Percentiles rank a stretch among this genome's conserved stretches.
Conservation (phyloP, 306 rosid species). For the Vigna radiata region DNA sequence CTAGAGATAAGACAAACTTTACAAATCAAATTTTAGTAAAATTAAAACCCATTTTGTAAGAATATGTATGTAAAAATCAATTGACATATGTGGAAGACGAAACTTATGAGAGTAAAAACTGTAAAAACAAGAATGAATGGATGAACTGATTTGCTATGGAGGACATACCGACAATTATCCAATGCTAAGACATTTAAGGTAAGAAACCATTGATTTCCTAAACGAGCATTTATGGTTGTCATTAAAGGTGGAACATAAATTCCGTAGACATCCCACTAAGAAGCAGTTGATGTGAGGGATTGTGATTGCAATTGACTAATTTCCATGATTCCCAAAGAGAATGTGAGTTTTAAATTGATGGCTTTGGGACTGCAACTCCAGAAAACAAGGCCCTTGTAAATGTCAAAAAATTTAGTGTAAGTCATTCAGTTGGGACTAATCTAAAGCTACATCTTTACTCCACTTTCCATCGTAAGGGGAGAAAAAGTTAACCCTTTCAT, state of each 20-base stretch:
- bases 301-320: slow-evolving; percentile 28
- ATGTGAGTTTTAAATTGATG: slow-evolving; percentile 36
- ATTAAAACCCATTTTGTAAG: too few relatives aligned
- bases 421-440: slow-evolving; percentile 37
- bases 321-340: slow-evolving; percentile 25
- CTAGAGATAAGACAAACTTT: too few relatives aligned
- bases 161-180: slow-evolving; percentile 27
- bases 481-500: slow-evolving; percentile 55
- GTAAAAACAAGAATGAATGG: not conserved
- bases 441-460: slow-evolving; percentile 51
- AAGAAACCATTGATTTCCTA: slow-evolving; percentile 49
- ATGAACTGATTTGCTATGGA: slow-evolving; percentile 21
- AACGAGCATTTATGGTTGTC: slow-evolving; percentile 49
- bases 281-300: slow-evolving; percentile 44
- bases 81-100: too few relatives aligned
- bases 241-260: slow-evolving; percentile 50
- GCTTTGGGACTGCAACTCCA: slow-evolving; percentile 37
- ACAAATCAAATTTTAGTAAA: too few relatives aligned
- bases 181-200: slow-evolving; percentile 48
- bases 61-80: too few relatives aligned
- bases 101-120: too few relatives aligned
- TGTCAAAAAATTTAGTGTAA: slow-evolving; percentile 43
- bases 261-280: slow-evolving; percentile 54
- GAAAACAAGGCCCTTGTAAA: slow-evolving; percentile 36
- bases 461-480: slow-evolving; percentile 29